A percentile compares a stretch with the other conserved stretches of the same genome.
phyloP scores from a whole-genome alignment of 768 basidiomycete species.

The Phaeotremella skinneri region DNA sequence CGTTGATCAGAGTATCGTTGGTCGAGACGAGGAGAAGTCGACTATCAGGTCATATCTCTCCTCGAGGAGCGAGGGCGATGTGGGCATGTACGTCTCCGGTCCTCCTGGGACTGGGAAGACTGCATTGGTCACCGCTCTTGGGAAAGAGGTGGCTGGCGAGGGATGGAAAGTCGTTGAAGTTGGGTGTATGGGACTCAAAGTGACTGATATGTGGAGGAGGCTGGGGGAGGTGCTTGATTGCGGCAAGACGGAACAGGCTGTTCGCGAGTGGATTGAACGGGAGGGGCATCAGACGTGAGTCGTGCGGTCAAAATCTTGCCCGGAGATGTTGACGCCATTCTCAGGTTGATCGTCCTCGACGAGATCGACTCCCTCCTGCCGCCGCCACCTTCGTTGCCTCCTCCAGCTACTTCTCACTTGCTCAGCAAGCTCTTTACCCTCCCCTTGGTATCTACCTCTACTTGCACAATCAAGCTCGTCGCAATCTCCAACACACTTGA shows the following conservation, averaged over 20 bases:
- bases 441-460: conserved; percentile 23
- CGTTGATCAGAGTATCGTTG: conserved; percentile 35
- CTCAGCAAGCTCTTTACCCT: conserved; percentile 49
- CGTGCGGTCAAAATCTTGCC: conserved; percentile 4
- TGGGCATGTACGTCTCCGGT: conserved; percentile 72
- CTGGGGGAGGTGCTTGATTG: conserved; percentile 41
- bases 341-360: conserved; percentile 50
- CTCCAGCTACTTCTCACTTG: conserved; percentile 43
- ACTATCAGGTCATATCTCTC: conserved; percentile 35
- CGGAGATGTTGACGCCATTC: conserved; percentile 3
- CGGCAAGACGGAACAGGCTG: conserved; percentile 33
- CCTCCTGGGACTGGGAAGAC: conserved; percentile 84
- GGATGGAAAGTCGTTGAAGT: conserved; percentile 45
- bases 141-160: conserved; percentile 24
- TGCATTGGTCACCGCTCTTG: conserved; percentile 46
- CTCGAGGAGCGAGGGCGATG: conserved; percentile 18
- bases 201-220: conserved; percentile 43
- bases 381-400: conserved; percentile 30
- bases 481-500: conserved; percentile 53
- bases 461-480: conserved; percentile 43
- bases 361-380: conserved; percentile 52
- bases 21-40: conserved; percentile 44
- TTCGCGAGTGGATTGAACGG: conserved; percentile 16
- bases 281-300: conserved; percentile 22
- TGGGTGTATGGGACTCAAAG: conserved; percentile 51